Percentiles rank a stretch among this genome's conserved stretches.
Conservation (phyloP, 306 rosid genomes). For the Casuarina glauca region DNA sequence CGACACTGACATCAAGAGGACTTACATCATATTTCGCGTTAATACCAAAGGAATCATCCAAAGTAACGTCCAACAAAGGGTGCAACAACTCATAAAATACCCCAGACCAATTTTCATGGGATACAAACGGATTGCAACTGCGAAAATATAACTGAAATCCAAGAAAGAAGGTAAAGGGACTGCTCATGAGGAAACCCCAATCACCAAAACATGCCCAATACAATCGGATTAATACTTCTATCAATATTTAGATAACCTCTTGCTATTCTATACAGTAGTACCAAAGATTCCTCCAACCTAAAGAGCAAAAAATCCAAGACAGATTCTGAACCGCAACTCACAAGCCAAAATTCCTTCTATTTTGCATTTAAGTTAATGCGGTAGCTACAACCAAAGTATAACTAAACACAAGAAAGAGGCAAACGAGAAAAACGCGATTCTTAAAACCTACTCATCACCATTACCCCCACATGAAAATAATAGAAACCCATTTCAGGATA, state of each 20-base stretch:
- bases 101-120: background rate
- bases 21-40: background rate
- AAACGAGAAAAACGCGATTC: background rate
- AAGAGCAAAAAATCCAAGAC: no score
- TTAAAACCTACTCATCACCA: background rate
- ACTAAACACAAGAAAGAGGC: background rate
- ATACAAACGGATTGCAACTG: background rate
- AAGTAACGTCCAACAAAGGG: background rate
- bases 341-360: no score
- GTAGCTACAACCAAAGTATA: background rate
- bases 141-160: background rate
- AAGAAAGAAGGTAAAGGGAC: background rate
- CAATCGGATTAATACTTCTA: no score
- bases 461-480: background rate
- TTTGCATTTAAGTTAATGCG: no score
- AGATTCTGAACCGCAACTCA: no score
- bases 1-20: conserved; percentile 15
- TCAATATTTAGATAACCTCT: no score
- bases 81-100: background rate
- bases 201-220: conserved; percentile 1
- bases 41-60: background rate
- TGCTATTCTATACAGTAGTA: no score
- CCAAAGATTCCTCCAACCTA: no score
- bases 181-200: background rate
- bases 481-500: conserved; percentile 1